Percentiles rank a stretch among this genome's conserved stretches.
These are phyloP conservation scores for Volvox reticuliferus DNA, from an alignment of 139 green algal genomes.

Conservation along the genomic window DNA sequence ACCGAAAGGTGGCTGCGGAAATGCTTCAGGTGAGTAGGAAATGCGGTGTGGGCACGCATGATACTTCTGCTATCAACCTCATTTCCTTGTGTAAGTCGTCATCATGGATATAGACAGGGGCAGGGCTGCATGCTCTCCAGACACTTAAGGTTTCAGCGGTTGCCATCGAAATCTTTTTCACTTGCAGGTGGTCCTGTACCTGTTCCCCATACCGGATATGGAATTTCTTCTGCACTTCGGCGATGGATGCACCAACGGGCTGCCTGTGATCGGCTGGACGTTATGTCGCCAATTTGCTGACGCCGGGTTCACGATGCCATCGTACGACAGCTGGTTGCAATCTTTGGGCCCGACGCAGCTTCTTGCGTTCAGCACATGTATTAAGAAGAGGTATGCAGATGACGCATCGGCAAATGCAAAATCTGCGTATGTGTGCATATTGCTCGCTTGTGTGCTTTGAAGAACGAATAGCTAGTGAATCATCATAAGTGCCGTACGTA, in stretches of 20 bases:
- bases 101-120: too few relatives aligned
- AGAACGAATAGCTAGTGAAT: too few relatives aligned
- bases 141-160: too few relatives aligned
- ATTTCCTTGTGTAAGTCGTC: too few relatives aligned
- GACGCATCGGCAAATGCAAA: too few relatives aligned
- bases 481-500: background rate
- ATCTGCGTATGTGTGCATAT: too few relatives aligned
- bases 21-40: background rate
- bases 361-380: conserved; percentile 33
- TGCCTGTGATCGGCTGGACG: conserved; percentile 14
- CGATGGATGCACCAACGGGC: conserved; percentile 41
- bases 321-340: conserved; percentile 48
- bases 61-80: background rate
- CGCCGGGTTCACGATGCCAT: conserved; percentile 60
- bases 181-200: conserved; percentile 48
- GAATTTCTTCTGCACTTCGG: conserved; percentile 60
- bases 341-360: conserved; percentile 53
- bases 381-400: conserved; percentile 28
- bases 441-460: too few relatives aligned
- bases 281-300: background rate
- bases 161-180: too few relatives aligned
- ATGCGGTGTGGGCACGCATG: background rate
- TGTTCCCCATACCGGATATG: conserved; percentile 54
- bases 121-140: too few relatives aligned
- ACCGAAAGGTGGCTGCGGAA: conserved; percentile 30